Conservation (phyloP, 2,329 filamentous ascomycete genomes). For the Fusarium palustre region DNA sequence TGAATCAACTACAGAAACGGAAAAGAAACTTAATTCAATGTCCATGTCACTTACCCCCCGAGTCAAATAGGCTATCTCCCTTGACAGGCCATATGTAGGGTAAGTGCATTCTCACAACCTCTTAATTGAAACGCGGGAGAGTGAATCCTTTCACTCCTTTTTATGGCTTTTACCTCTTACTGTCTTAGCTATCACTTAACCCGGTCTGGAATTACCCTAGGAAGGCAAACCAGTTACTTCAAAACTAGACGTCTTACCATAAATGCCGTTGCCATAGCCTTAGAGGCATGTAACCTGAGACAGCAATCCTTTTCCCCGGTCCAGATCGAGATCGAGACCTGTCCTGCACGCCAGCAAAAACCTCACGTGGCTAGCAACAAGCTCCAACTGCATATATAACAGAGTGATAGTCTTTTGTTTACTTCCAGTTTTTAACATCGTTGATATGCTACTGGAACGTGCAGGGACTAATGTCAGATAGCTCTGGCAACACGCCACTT, state of each 20-base stretch:
- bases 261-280: neutral
- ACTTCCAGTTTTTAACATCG: neutral
- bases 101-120: neutral
- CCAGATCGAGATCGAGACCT: too few species aligned
- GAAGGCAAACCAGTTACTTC: neutral
- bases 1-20: neutral
- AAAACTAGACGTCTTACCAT: neutral
- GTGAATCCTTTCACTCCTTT: neutral
- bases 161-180: neutral
- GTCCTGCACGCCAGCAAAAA: too few species aligned
- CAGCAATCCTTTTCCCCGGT: neutral
- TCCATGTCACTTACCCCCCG: neutral
- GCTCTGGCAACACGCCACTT: neutral
- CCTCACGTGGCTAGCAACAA: neutral
- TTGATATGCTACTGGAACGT: neutral
- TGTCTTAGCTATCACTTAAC: neutral
- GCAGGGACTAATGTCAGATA: neutral
- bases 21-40: neutral
- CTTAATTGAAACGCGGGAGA: neutral
- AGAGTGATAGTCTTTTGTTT: neutral
- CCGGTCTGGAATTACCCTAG: neutral
- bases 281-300: neutral
- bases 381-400: neutral
- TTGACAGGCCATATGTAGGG: neutral
- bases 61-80: neutral